Evolutionary conservation across 2,329 filamentous ascomycete species (phyloP).

Genomic region (Juglanconis sp.): DNA sequence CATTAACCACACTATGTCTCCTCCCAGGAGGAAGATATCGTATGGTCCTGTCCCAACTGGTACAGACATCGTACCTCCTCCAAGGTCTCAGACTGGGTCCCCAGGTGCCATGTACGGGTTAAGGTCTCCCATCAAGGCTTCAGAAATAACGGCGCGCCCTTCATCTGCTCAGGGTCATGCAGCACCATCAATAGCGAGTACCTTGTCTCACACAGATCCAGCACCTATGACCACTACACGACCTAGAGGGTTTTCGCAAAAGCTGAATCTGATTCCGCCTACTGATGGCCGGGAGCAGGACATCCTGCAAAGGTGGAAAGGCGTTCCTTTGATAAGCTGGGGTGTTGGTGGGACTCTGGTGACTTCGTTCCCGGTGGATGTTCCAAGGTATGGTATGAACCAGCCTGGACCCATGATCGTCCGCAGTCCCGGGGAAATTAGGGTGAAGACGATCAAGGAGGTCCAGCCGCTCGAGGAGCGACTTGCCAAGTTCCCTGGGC

Average conservation of each 20-base stretch:
- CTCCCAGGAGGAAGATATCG: constrained; percentile 53
- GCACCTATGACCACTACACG: constrained; percentile 29
- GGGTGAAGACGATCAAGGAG: constrained; percentile 71
- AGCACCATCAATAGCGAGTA: constrained; percentile 6
- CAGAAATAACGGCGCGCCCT: constrained; percentile 50
- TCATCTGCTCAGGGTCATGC: constrained; percentile 48
- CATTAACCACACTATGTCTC: constrained; percentile 46
- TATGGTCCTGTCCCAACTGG: constrained; percentile 41
- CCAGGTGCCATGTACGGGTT: constrained; percentile 47
- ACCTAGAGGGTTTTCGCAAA: constrained; percentile 51
- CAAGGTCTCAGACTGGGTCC: constrained; percentile 61
- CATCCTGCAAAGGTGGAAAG: constrained; percentile 84
- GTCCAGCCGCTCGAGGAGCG: constrained; percentile 68
- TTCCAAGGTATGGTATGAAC: constrained; percentile 79
- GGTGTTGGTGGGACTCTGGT: constrained; percentile 80
- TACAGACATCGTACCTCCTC: constrained; percentile 45
- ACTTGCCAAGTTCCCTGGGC: constrained; percentile 81
- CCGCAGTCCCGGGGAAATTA: constrained; percentile 77
- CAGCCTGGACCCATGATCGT: constrained; percentile 73
- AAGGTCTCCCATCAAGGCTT: constrained; percentile 28
- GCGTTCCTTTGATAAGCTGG: constrained; percentile 82
- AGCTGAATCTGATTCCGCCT: constrained; percentile 57
- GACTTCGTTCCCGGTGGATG: constrained; percentile 82
- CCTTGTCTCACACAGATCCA: constrained; percentile 35
- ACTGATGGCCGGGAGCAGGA: constrained; percentile 69